phyloP scores from a whole-genome alignment of 2,329 filamentous ascomycete species.

The Colletotrichum sp. region DNA sequence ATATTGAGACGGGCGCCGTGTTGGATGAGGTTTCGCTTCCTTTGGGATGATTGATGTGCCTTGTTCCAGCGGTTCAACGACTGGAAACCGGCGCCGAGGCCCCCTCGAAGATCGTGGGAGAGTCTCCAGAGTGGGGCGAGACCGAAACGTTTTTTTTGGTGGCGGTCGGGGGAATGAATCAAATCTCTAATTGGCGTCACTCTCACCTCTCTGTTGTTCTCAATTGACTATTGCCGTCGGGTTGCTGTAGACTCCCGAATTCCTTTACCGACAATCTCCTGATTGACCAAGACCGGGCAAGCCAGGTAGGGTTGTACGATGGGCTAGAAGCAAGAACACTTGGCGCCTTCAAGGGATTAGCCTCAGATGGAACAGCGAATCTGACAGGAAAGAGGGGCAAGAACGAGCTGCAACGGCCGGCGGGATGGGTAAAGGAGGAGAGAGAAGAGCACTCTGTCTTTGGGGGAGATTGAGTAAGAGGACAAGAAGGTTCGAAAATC shows the following conservation, averaged over 20 bases:
- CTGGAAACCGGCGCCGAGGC: neutral
- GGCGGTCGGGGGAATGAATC: neutral
- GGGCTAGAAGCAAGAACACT: neutral
- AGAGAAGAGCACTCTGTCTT: neutral
- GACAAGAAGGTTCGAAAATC: neutral
- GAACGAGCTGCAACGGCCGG: neutral
- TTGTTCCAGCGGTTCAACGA: neutral
- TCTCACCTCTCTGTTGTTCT: neutral
- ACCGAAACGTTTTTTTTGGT: neutral
- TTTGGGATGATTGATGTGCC: neutral
- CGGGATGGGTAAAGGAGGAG: neutral
- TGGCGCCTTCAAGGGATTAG: neutral
- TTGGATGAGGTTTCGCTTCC: neutral
- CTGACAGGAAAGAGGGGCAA: conserved; percentile 3
- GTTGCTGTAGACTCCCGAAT: neutral
- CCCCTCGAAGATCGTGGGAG: neutral
- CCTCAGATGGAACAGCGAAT: neutral
- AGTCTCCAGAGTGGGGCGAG: neutral
- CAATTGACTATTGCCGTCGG: neutral
- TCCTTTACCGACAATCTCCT: neutral
- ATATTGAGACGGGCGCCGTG: neutral
- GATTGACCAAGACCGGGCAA: neutral
- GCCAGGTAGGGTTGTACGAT: neutral
- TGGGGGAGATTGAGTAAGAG: neutral
- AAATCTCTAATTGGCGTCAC: neutral